Evolutionary conservation across 805 yeast species (phyloP), one percentile per base, ranked within the genome.

Genomic region (Candida stauntonica): DNA sequence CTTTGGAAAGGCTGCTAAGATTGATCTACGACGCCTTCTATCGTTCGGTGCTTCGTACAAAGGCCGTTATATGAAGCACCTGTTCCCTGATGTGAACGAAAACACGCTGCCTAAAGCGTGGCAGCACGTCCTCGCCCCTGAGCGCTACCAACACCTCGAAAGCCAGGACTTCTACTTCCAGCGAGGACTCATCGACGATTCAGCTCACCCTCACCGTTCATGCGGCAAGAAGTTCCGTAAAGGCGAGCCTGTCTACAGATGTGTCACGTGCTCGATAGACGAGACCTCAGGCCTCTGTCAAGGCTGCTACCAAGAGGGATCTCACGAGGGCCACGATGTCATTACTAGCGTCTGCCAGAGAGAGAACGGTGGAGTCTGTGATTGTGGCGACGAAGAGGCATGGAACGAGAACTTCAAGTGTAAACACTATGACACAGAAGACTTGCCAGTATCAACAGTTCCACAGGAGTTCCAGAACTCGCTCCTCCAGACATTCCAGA

Each of bases 381-480:
- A 86, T 54, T 86, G 96, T 58, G 95, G 96, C 4, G 95, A 87
- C 52, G 75, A 79, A 0, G 95, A 85, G 53, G 94, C 94, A 0
- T 87, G 94, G 88, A 71, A 66, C 5, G 59, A 58, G 13, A 60
- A 68, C 1, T 63, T 77, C 30, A 52, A 63, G 12, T 86, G 95
- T 56, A 66, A 67, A 15, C 55, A 68, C 33, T 61, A 59, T 28
- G 43, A 47, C 11, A 44, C 46, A 6, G 52, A 48, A 12, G 60
- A 53, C 12, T 55, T 55, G 4, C 47, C 50, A 4, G 29, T 16
- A 2, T 6, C 17, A 3, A 57, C 56, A 6, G 44, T 81, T 9
- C 78, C 85, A 0, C 55, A 48, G 0, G 74, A 68, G 3, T 58
- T 81, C 12, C 57, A 47, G 20, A 46, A 46, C 2, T 56, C 73